Conservation (phyloP, 305 asterid genomes). For the Fraxinus paxiana region DNA sequence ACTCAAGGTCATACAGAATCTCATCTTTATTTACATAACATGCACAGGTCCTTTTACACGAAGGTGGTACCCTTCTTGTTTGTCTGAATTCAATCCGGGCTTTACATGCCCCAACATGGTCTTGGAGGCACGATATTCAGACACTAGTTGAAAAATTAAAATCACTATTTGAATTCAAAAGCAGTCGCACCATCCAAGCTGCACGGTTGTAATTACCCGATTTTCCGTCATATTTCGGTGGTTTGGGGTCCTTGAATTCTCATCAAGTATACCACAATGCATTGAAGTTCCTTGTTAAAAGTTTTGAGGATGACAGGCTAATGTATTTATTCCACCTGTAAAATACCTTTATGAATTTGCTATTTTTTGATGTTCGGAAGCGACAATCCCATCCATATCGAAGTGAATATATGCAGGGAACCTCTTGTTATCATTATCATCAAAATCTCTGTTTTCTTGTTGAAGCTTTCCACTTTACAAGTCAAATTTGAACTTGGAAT, state of each 20-base stretch:
- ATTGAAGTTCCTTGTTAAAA: not conserved
- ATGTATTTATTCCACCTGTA: slow-evolving; percentile 5
- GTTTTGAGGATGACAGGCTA: not conserved
- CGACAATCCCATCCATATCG: slow-evolving; percentile 5
- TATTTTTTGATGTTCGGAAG: not conserved
- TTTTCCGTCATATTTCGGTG: not conserved
- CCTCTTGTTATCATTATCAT: not conserved
- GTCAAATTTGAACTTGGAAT: slow-evolving; percentile 12
- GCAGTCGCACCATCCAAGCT: slow-evolving; percentile 33
- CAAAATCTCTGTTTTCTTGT: slow-evolving; percentile 10
- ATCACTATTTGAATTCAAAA: slow-evolving; percentile 26
- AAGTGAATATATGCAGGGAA: slow-evolving; percentile 7
- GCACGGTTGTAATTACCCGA: slow-evolving; percentile 32
- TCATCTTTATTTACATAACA: not conserved
- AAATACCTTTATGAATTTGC: not conserved
- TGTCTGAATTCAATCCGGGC: slow-evolving; percentile 91
- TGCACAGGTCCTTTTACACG: slow-evolving; percentile 85
- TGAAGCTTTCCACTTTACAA: slow-evolving; percentile 11
- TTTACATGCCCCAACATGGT: slow-evolving; percentile 70
- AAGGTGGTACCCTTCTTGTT: slow-evolving; percentile 93
- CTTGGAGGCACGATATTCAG: slow-evolving; percentile 54
- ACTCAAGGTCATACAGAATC: not conserved
- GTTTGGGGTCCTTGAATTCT: slow-evolving; percentile 15
- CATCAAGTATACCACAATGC: slow-evolving; percentile 1
- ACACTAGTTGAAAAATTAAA: slow-evolving; percentile 39